A percentile compares a stretch with the other conserved stretches of the same genome.
Conservation (phyloP, 805 yeast genomes). For the Pichia gijzeniarum region DNA sequence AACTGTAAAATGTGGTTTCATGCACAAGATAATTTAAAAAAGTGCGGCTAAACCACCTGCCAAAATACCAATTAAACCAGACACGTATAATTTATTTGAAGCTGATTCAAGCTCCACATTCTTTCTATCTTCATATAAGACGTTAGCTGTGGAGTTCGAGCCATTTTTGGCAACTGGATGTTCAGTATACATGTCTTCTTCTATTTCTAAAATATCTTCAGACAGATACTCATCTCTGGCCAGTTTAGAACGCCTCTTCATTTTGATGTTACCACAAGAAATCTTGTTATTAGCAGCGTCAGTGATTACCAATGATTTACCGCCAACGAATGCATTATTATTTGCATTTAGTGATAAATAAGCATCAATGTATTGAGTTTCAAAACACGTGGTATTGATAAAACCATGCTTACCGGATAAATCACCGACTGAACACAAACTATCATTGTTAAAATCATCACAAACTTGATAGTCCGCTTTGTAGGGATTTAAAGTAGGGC, state of each 20-base stretch:
- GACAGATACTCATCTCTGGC: constrained; percentile 18
- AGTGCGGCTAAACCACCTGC: constrained; percentile 23
- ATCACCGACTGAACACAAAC: constrained; percentile 66
- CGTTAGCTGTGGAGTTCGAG: constrained; percentile 1
- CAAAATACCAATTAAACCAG: constrained; percentile 18
- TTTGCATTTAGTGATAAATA: constrained; percentile 54
- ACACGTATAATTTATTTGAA: constrained; percentile 7
- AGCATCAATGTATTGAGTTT: constrained; percentile 56
- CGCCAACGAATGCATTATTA: constrained; percentile 53
- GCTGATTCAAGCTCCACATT: constrained; percentile 8
- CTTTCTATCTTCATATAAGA: constrained; percentile 3
- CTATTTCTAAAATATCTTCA: too few species aligned
- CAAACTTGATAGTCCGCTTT: constrained; percentile 45
- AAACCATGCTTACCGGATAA: constrained; percentile 73
- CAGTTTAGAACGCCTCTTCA: constrained; percentile 23
- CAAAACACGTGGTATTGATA: constrained; percentile 64
- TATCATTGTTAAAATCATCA: constrained; percentile 43
- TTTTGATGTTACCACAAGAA: constrained; percentile 56
- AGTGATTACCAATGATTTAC: constrained; percentile 51
- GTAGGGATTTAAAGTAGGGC: constrained; percentile 60
- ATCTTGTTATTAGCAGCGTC: constrained; percentile 47
- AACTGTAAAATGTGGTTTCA: too few species aligned
- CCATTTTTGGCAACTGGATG: too few species aligned
- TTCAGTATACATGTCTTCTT: too few species aligned
- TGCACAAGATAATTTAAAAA: constrained; percentile 12